Evolutionary conservation across 768 basidiomycete species (phyloP), one percentile per base, ranked within the genome.

Genomic region (Neoboletus magnificus): DNA sequence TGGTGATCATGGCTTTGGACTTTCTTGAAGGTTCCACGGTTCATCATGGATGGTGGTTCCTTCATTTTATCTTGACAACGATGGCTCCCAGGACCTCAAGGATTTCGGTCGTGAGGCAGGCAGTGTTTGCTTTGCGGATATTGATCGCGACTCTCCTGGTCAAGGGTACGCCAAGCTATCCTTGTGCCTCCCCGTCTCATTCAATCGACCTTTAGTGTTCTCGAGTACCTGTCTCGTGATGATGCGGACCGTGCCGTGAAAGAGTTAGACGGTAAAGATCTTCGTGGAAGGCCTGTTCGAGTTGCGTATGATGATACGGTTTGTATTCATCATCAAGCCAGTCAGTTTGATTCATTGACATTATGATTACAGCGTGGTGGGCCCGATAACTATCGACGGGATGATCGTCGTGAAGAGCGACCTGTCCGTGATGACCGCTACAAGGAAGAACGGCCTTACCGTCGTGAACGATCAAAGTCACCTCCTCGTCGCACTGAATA

Each of bases 31-130:
- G 71, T 68, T 69, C 64, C 56, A 58, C 63, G 58, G 57, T 46
- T 56, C 41, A 52, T 48, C 41, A 43, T 62, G 51, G 51, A 52
- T 62, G 37, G 39, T 44, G 44, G 25, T 56, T 43, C 25, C 27
- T 52, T 48, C 39, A 25, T 43, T 48, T n/a, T 57, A 35, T 62
- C 59, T 57, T 67, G 52, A 63, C 61, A 27, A 54, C 69, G 71
- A 73, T 63, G 73, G 54, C 72, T 68, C 74, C 66, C 71, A 98
- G 96, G 96, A 98, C 71, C 77, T 98, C 71, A 98, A 98, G 75
- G 96, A 98, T 69, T 98, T 95, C 58, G 96, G 94, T 63, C 91
- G 96, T 58, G 87, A 93, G 66, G 91, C 91, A 48, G 94, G 93
- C 41, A 90, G 85, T 67, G 93, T 98, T 55, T 91, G 90, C 20